Conservation (phyloP, 2,329 filamentous ascomycete genomes). For the Fusarium camptoceras region DNA sequence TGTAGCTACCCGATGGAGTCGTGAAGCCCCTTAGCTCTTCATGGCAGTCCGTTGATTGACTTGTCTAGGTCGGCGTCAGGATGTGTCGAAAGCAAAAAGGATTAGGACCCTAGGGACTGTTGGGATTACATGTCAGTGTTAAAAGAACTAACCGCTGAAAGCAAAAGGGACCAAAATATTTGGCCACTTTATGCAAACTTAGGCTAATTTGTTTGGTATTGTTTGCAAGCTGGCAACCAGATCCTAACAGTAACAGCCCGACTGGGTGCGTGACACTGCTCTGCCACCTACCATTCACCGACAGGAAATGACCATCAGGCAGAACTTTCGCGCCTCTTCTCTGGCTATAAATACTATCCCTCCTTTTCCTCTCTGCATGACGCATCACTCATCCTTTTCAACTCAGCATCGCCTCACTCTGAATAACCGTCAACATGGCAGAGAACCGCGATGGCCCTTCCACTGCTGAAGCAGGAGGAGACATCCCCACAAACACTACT, state of each 20-base stretch:
- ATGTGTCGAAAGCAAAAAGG: too few species aligned
- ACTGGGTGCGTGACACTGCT: neutral
- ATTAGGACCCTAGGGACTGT: too few species aligned
- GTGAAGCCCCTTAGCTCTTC: neutral
- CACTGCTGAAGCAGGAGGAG: neutral
- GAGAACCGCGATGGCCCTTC: neutral
- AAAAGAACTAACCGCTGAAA: neutral
- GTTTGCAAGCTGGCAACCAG: neutral
- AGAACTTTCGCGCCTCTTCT: neutral
- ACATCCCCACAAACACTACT: neutral
- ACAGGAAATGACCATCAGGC: neutral
- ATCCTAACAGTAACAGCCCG: neutral
- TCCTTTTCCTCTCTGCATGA: neutral
- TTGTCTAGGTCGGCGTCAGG: too few species aligned
- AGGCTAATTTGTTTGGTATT: neutral
- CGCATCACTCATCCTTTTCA: neutral
- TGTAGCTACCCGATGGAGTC: neutral
- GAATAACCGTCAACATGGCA: neutral
- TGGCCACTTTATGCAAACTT: neutral
- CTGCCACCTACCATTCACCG: neutral
- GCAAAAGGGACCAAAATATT: neutral
- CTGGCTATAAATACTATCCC: neutral
- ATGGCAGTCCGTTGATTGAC: neutral
- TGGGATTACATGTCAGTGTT: too few species aligned
- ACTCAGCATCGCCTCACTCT: neutral